A percentile compares a stretch with the other conserved stretches of the same genome.
Evolutionary conservation across 2,329 filamentous ascomycete genomes (phyloP).

Genomic region (Hymenoscyphus fraxineus): DNA sequence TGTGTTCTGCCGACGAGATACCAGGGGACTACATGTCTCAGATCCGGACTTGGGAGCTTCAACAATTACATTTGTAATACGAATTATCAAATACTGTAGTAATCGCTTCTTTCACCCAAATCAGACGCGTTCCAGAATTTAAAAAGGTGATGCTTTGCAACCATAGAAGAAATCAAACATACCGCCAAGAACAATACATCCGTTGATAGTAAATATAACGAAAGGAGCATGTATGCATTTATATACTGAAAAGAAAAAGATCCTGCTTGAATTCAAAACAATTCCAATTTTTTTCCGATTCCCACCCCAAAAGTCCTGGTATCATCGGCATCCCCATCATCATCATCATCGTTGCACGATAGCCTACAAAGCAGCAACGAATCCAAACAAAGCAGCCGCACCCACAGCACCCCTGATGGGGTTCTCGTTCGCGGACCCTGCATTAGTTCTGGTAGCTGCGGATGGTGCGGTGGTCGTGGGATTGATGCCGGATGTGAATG

Average conservation of each 20-base stretch:
- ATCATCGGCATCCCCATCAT: neutral
- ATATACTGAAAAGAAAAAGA: neutral
- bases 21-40: too few relatives aligned
- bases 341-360: neutral
- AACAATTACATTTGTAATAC: too few relatives aligned
- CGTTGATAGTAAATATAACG: neutral
- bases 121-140: too few relatives aligned
- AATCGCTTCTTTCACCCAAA: too few relatives aligned
- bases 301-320: neutral
- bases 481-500: slow-evolving; percentile 16
- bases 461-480: slow-evolving; percentile 17
- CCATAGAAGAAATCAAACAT: too few relatives aligned
- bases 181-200: too few relatives aligned
- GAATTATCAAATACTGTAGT: too few relatives aligned
- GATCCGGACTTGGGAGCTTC: too few relatives aligned
- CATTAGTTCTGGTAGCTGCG: slow-evolving; percentile 14
- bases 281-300: neutral
- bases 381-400: slow-evolving; percentile 11
- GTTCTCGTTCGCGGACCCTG: neutral
- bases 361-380: slow-evolving; percentile 4
- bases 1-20: too few relatives aligned
- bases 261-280: neutral
- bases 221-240: neutral
- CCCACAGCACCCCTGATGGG: slow-evolving; percentile 8
- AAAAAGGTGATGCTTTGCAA: too few relatives aligned